Conservation (phyloP, 2,329 filamentous ascomycete species). For the Colletotrichum lentis region DNA sequence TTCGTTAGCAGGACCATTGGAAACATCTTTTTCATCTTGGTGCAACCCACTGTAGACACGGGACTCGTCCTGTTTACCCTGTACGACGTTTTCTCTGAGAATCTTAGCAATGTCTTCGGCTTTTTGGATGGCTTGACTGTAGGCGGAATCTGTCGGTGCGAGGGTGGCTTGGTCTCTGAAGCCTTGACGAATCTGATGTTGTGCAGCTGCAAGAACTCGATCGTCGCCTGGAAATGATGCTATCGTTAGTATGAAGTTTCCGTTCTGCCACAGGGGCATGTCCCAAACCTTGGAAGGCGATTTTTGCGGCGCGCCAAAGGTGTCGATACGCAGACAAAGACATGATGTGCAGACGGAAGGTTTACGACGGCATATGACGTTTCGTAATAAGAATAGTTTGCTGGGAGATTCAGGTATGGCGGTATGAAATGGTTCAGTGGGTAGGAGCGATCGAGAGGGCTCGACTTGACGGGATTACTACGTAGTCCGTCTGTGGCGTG, state of each 20-base stretch:
- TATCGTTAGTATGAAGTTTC: slow-evolving; percentile 10
- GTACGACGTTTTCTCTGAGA: slow-evolving; percentile 84
- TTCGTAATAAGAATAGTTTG: background rate
- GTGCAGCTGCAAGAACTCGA: slow-evolving; percentile 73
- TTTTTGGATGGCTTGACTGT: slow-evolving; percentile 73
- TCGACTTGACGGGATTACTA: background rate
- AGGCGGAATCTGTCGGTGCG: slow-evolving; percentile 64
- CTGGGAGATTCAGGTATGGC: too few relatives aligned
- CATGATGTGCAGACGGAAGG: slow-evolving; percentile 51
- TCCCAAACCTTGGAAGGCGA: slow-evolving; percentile 81
- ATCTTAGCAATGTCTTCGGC: slow-evolving; percentile 85
- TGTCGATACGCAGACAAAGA: slow-evolving; percentile 81
- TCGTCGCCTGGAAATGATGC: slow-evolving; percentile 68
- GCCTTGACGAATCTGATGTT: slow-evolving; percentile 72
- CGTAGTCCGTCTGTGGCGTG: background rate
- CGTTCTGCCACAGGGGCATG: background rate
- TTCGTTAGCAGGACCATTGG: background rate
- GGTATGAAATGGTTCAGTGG: background rate
- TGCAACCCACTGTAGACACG: slow-evolving; percentile 67
- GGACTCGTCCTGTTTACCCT: slow-evolving; percentile 68
- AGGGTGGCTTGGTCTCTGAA: slow-evolving; percentile 76
- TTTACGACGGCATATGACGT: background rate
- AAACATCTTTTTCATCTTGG: background rate
- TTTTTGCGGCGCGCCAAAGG: slow-evolving; percentile 78
- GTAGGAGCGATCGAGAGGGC: background rate